phyloP scores from a whole-genome alignment of 768 basidiomycete genomes.

The Paxillus ammoniavirescens region DNA sequence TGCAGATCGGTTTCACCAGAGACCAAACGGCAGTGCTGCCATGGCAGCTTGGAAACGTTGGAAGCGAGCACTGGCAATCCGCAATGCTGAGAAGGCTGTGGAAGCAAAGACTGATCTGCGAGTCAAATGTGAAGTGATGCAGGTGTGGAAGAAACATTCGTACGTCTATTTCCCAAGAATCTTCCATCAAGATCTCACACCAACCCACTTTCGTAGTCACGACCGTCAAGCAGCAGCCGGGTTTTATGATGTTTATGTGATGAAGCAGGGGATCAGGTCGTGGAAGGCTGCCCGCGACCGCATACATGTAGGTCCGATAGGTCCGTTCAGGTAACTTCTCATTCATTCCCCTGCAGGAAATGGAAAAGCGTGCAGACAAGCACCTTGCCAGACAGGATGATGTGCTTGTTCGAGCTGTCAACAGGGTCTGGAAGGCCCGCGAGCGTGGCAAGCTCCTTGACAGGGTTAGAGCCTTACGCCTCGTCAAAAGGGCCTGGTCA shows the following conservation, averaged over 20 bases:
- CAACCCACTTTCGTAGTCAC: slow-evolving; percentile 35
- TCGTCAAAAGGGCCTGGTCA: slow-evolving; percentile 45
- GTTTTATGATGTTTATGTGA: slow-evolving; percentile 39
- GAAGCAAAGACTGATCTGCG: slow-evolving; percentile 45
- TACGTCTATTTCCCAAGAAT: slow-evolving; percentile 32
- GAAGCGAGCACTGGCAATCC: slow-evolving; percentile 46
- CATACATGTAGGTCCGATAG: slow-evolving; percentile 43
- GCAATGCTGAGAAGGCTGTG: slow-evolving; percentile 44
- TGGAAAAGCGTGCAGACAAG: slow-evolving; percentile 57
- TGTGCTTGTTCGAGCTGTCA: slow-evolving; percentile 55
- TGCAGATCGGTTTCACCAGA: slow-evolving; percentile 49
- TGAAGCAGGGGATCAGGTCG: slow-evolving; percentile 45
- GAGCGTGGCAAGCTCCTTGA: slow-evolving; percentile 61
- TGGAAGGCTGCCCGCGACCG: slow-evolving; percentile 57
- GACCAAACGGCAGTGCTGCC: slow-evolving; percentile 36
- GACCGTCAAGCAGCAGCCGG: slow-evolving; percentile 42
- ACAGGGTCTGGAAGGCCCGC: slow-evolving; percentile 66
- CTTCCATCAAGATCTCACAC: neutral
- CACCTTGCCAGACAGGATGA: slow-evolving; percentile 56
- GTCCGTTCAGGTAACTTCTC: neutral
- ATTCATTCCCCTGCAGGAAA: slow-evolving; percentile 39
- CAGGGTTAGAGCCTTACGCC: slow-evolving; percentile 45
- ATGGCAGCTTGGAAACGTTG: slow-evolving; percentile 56
- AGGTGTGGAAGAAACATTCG: slow-evolving; percentile 58
- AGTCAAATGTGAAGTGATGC: slow-evolving; percentile 46